Percentiles rank a stretch among this genome's conserved stretches.
phyloP scores from a whole-genome alignment of 2,329 filamentous ascomycete species.

The Arthrocladium fulminans region DNA sequence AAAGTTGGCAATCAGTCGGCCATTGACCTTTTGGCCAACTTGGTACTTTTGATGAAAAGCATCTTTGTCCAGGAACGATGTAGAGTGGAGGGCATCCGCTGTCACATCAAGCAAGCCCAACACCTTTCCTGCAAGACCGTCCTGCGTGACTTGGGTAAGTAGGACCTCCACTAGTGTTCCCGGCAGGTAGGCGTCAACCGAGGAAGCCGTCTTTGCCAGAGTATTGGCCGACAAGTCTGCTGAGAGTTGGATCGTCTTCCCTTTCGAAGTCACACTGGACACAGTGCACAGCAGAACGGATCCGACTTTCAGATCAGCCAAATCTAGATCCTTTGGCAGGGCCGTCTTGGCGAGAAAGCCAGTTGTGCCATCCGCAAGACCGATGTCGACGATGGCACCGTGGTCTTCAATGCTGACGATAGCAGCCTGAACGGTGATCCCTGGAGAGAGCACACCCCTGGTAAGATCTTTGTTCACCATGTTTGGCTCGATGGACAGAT shows the following conservation, averaged over 20 bases:
- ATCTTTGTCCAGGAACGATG: slow-evolving; percentile 60
- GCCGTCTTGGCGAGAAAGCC: slow-evolving; percentile 84
- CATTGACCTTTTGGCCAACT: slow-evolving; percentile 73
- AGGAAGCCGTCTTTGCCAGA: slow-evolving; percentile 67
- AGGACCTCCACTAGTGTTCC: slow-evolving; percentile 84
- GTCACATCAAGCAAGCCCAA: slow-evolving; percentile 88
- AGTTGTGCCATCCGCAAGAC: slow-evolving; percentile 58
- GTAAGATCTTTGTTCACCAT: slow-evolving; percentile 68
- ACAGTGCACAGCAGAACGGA: slow-evolving; percentile 77
- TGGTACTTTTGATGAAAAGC: slow-evolving; percentile 62
- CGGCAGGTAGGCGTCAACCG: slow-evolving; percentile 81
- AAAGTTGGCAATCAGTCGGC: slow-evolving; percentile 79
- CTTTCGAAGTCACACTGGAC: slow-evolving; percentile 62
- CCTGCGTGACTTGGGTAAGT: slow-evolving; percentile 62
- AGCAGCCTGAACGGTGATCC: slow-evolving; percentile 76
- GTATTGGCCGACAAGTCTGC: slow-evolving; percentile 46
- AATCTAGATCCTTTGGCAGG: slow-evolving; percentile 56
- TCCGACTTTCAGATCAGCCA: slow-evolving; percentile 67
- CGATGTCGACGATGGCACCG: slow-evolving; percentile 86
- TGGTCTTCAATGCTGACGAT: slow-evolving; percentile 92
- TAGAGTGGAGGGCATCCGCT: slow-evolving; percentile 83
- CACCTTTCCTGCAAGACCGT: slow-evolving; percentile 79
- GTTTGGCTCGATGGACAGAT: slow-evolving; percentile 72
- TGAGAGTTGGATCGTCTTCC: slow-evolving; percentile 80
- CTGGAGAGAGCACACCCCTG: slow-evolving; percentile 62